Evolutionary conservation across 331 rosid genomes (phyloP).

Genomic region (Prunus yedoensis): DNA sequence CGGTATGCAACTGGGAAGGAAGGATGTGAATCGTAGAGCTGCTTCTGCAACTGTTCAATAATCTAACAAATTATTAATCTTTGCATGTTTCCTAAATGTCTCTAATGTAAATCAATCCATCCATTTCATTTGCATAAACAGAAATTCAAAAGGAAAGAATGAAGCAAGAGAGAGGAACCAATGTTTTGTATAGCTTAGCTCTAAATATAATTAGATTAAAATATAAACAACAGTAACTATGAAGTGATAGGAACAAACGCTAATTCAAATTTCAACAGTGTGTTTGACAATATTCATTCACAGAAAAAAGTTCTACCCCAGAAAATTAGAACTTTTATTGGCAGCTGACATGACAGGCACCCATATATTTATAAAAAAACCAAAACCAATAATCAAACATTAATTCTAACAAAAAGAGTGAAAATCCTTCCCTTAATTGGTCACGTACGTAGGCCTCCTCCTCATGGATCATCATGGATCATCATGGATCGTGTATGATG

Average conservation of each 20-base stretch:
- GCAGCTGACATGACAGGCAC: slow-evolving; percentile 9
- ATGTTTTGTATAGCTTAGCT: no score
- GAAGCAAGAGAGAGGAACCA: no score
- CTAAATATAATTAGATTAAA: no score
- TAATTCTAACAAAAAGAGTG: slow-evolving; percentile 2
- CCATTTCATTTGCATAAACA: not conserved
- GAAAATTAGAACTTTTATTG: slow-evolving; percentile 48
- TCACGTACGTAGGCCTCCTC: not conserved
- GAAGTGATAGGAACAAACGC: not conserved
- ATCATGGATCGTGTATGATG: not conserved
- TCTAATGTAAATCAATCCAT: not conserved
- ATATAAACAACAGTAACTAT: not conserved
- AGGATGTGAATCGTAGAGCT: not conserved
- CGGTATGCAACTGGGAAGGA: not conserved
- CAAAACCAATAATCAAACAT: not conserved
- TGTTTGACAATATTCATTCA: not conserved
- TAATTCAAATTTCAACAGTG: not conserved
- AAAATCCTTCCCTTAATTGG: slow-evolving; percentile 1
- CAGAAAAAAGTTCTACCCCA: slow-evolving; percentile 30
- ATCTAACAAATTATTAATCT: not conserved
- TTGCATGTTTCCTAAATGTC: no score
- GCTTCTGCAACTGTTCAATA: not conserved
- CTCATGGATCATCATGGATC: no score
- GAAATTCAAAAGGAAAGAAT: not conserved
- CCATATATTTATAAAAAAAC: not conserved